Percentiles rank a stretch among this genome's conserved stretches.
Conservation (phyloP, 2,329 filamentous ascomycete genomes). For the Penicillium decumbens region DNA sequence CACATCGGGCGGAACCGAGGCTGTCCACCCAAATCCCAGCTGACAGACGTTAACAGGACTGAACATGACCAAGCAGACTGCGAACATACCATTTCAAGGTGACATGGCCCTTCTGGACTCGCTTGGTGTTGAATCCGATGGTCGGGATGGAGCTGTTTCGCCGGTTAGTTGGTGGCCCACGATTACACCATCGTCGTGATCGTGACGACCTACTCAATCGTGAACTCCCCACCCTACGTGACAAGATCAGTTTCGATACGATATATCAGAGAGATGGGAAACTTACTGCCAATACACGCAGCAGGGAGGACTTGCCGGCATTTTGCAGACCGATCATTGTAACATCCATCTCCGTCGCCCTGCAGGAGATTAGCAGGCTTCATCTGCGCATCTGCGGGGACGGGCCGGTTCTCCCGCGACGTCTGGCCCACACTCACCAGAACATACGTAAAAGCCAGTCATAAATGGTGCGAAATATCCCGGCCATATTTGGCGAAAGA, state of each 20-base stretch:
- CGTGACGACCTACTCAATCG: slow-evolving; percentile 75
- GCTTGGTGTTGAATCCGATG: slow-evolving; percentile 98
- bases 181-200: slow-evolving; percentile 4
- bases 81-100: slow-evolving; percentile 78
- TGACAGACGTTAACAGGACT: slow-evolving; percentile 31
- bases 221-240: slow-evolving; percentile 89
- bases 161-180: slow-evolving; percentile 5
- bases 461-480: slow-evolving; percentile 89
- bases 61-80: slow-evolving; percentile 1
- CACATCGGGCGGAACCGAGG: slow-evolving; percentile 97
- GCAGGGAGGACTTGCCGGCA: slow-evolving; percentile 91
- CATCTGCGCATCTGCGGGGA: slow-evolving; percentile 32
- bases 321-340: slow-evolving; percentile 98
- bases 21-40: slow-evolving; percentile 96
- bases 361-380: slow-evolving; percentile 40
- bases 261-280: background rate
- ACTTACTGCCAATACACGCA: slow-evolving; percentile 91
- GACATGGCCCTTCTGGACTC: slow-evolving; percentile 95
- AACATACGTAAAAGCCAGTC: slow-evolving; percentile 98
- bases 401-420: slow-evolving; percentile 33
- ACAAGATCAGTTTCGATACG: slow-evolving; percentile 15
- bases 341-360: slow-evolving; percentile 99
- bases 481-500: slow-evolving; percentile 63
- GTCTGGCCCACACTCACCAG: slow-evolving; percentile 64
- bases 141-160: slow-evolving; percentile 85